Evolutionary conservation across 305 asterid genomes (phyloP), one percentile per base, ranked within the genome.

Genomic region (Plantago coronopus): DNA sequence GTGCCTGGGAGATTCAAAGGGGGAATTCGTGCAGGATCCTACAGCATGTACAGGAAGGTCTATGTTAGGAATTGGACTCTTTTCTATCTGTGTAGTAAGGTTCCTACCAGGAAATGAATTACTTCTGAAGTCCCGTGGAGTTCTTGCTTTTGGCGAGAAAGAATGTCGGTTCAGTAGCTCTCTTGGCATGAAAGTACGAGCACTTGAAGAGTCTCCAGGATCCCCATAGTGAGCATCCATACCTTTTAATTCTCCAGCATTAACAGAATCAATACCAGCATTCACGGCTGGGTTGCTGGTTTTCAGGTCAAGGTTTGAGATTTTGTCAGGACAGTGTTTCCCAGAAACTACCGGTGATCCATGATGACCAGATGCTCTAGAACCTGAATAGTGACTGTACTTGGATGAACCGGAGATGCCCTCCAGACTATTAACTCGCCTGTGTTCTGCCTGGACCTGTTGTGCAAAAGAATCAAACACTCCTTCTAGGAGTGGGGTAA

Each of bases 1-100:
- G 62, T 77, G 79, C 74, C 67, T 80, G 55, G 96, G 95, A 49
- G 95, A 87, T 60, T 81, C 83, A 58, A 84, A 82, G 40, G 87
- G 73, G 69, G 81, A 73, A 76, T 68, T 77, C 22, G 72, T 66
- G 50, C 82, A 74, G 71, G 85, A 58, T 66, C 84, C 75, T 65
- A 63, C 67, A 64, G 81, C 59, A 55, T 83, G 78, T 43, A 66
- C 19, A 44, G 76, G 57, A 64, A 49, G 59, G 48, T 83, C 86
- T 64, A 61, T 61, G 69, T 64, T 81, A 29, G 81, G 64, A 74
- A 57, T 64, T 22, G 78, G 87, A 69, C 76, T 83, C 72, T 75
- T 82, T 72, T 88, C 96, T 67, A 72, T 69, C 63, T 82, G 88
- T 69, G 73, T 62, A 61, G 74, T 57, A 64, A 73, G 76, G 70